These are phyloP conservation scores for Ophiostoma sp. DNA, from an alignment of 2,329 filamentous ascomycete species.

Conservation along the genomic window DNA sequence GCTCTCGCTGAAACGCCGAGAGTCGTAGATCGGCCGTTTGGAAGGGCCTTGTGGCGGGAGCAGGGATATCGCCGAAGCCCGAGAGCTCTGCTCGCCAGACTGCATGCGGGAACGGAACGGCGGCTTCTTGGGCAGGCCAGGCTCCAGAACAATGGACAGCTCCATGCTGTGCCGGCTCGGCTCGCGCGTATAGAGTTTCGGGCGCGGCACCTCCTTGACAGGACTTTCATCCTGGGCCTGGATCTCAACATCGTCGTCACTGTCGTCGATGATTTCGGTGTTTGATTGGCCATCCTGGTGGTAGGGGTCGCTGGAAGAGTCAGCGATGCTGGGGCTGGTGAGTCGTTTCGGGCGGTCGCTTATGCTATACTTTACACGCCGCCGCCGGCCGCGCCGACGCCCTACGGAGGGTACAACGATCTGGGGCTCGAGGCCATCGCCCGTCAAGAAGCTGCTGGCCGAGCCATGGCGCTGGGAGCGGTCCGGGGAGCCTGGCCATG, in stretches of 20 bases:
- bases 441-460: background rate
- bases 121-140: background rate
- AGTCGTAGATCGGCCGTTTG: background rate
- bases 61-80: background rate
- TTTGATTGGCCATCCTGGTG: background rate
- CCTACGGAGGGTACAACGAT: background rate
- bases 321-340: background rate
- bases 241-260: background rate
- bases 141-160: slow-evolving; percentile 3
- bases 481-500: background rate
- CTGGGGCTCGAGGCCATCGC: background rate
- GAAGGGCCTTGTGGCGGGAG: no score
- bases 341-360: background rate
- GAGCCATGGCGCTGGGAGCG: background rate
- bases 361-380: background rate
- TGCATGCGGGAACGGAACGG: slow-evolving; percentile 3
- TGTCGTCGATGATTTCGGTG: background rate
- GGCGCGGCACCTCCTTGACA: background rate
- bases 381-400: background rate
- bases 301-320: background rate
- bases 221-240: background rate
- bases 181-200: background rate
- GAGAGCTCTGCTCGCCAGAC: background rate
- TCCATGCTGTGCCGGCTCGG: background rate
- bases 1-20: slow-evolving; percentile 1